Evolutionary conservation across 441 rosid genomes (phyloP).

Genomic region (Arabidopsis lyrata): DNA sequence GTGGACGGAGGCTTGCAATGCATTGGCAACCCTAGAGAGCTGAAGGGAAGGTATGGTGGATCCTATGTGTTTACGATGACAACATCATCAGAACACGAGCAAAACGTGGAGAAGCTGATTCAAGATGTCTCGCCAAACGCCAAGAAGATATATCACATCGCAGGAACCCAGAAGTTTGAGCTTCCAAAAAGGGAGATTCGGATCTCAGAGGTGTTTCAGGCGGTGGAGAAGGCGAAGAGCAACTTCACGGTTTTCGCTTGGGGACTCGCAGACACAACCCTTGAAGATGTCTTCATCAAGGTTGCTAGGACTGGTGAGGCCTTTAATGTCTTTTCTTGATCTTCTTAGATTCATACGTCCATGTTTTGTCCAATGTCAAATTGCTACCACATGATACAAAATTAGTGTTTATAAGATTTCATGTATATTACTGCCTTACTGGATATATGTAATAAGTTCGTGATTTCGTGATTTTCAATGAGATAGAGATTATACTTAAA

Average conservation of each 20-base stretch:
- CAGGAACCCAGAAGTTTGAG: conserved; percentile 97
- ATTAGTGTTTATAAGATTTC: neutral
- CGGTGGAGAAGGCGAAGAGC: conserved; percentile 81
- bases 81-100: conserved; percentile 62
- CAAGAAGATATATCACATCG: conserved; percentile 74
- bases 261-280: conserved; percentile 95
- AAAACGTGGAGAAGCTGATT: conserved; percentile 70
- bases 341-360: conserved; percentile 7
- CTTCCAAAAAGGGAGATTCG: conserved; percentile 78
- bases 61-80: conserved; percentile 92
- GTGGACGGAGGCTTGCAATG: conserved; percentile 91
- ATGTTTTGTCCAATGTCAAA: neutral
- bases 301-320: conserved; percentile 70
- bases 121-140: conserved; percentile 65
- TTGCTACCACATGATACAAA: neutral
- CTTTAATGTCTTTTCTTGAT: conserved; percentile 59
- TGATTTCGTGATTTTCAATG: neutral
- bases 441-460: conserved; percentile 9
- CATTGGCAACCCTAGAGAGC: conserved; percentile 93
- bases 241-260: conserved; percentile 83
- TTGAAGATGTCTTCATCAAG: conserved; percentile 98
- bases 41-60: conserved; percentile 95
- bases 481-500: neutral
- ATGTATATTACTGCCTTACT: conserved; percentile 35
- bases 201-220: conserved; percentile 76